Base-by-base conservation (phyloP, 768 basidiomycete genomes). In the Baorangia bicolor region DNA sequence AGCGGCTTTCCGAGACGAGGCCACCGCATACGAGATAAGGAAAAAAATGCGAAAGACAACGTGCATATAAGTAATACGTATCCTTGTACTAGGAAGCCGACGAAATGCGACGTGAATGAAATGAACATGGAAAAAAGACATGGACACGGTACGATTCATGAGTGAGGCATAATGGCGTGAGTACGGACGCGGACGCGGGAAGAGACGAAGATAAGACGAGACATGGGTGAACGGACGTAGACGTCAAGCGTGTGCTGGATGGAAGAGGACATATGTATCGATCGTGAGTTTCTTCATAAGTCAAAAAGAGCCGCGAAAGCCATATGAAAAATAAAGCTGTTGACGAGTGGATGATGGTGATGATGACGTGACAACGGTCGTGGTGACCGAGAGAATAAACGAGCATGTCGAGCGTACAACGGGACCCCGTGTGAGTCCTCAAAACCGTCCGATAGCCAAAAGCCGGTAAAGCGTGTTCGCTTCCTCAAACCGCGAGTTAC, bases 401-500 rank as follows among this genome's bases (percentile, higher is more conserved):
- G 34, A 38, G 45, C 28, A 16, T 38, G 14, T 45, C 30, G 28
- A 25, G 49, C 20, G 20, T 9, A 34, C 40, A 52, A 16, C 27
- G 37, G 13, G 31, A 30, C 45, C 42, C 30, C 3, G 12, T 27
- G 12, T 3, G 51, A 5, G 33, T 35, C 41, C 38, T 68, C 60
- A 71, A 49, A 64, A 68, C 56, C 76, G 69, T 49, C 71, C 69
- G 41, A 67, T 70, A 42, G 81, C 88, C 59, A 92, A 75, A 45
- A 78, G 65, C 21, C 89, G 81, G 64, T 91, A 92, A 42, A 92
- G 78, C 55, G 77, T 69, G 59, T 86, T 90, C 18, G 90, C 90
- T 60, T 92, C 90, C 65, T 89, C 88, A 55, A 90, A 85, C 3
- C 85, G 79, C 12, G 90, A 79, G 62, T 89, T 78, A 37, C 82